These are phyloP conservation scores for Thoreauomyces humboldtii DNA, from an alignment of 192 early-diverging fungal species.

Conservation along the genomic window DNA sequence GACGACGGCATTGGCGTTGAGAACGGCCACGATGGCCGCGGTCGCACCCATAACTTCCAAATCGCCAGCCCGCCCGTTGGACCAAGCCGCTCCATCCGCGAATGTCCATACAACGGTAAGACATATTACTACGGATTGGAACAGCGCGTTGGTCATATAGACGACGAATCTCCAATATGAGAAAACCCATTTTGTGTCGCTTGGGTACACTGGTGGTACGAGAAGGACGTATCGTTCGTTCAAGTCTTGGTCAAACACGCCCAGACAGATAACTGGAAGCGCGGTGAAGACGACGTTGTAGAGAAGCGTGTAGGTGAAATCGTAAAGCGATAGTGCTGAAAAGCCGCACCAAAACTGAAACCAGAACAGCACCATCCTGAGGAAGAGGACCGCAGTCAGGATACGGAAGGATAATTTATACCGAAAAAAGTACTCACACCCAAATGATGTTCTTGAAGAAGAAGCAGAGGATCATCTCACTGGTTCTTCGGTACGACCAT, in stretches of 20 bases:
- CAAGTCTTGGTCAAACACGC: constrained; percentile 86
- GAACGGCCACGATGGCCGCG: constrained; percentile 68
- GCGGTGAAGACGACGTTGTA: constrained; percentile 87
- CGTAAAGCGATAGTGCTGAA: constrained; percentile 75
- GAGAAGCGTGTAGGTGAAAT: constrained; percentile 79
- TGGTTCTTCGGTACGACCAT: constrained; percentile 83
- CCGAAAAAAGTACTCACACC: constrained; percentile 37
- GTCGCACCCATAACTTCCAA: constrained; percentile 60
- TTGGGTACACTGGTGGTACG: constrained; percentile 78
- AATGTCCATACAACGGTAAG: constrained; percentile 51
- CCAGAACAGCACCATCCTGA: constrained; percentile 81
- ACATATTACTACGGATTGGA: constrained; percentile 83
- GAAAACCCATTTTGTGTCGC: constrained; percentile 71
- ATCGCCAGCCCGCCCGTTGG: constrained; percentile 20
- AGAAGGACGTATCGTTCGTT: constrained; percentile 60
- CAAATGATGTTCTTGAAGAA: constrained; percentile 96
- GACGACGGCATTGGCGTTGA: constrained; percentile 78
- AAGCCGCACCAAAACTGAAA: constrained; percentile 87
- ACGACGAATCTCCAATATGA: constrained; percentile 70
- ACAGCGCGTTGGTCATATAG: constrained; percentile 85
- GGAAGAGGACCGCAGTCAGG: neutral
- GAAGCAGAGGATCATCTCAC: constrained; percentile 86
- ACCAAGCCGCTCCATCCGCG: constrained; percentile 39
- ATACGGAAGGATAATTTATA: neutral
- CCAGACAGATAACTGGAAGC: constrained; percentile 63